Evolutionary conservation across 345 rosid genomes (phyloP).

Genomic region (Camelina neglecta): DNA sequence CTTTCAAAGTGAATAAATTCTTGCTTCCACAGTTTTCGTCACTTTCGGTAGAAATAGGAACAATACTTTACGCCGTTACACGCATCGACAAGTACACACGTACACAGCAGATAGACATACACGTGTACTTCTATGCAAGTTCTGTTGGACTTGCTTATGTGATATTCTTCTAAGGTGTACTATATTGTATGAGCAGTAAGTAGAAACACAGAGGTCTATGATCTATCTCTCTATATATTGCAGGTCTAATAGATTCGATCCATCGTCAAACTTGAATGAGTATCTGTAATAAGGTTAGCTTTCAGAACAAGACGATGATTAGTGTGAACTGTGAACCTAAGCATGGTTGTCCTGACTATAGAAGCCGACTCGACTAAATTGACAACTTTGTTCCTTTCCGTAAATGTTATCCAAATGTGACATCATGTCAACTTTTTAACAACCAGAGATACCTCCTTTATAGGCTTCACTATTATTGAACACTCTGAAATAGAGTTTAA

Average conservation of each 20-base stretch:
- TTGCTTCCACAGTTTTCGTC: slow-evolving; percentile 36
- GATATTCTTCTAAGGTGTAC: not conserved
- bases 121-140: slow-evolving; percentile 11
- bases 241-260: too few relatives aligned
- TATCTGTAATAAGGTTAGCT: too few relatives aligned
- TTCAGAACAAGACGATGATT: slow-evolving; percentile 18
- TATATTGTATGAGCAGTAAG: too few relatives aligned
- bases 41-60: slow-evolving; percentile 39
- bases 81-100: slow-evolving; percentile 33
- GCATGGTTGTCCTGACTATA: not conserved
- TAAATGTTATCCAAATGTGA: slow-evolving; percentile 25
- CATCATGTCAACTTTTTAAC: slow-evolving; percentile 22
- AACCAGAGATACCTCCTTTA: not conserved
- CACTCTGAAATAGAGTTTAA: slow-evolving; percentile 18
- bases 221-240: too few relatives aligned
- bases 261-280: too few relatives aligned
- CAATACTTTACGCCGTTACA: slow-evolving; percentile 34
- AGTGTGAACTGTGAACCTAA: slow-evolving; percentile 31
- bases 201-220: too few relatives aligned
- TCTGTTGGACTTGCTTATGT: slow-evolving; percentile 3
- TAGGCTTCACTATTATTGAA: not conserved
- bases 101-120: slow-evolving; percentile 5
- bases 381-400: slow-evolving; percentile 9
- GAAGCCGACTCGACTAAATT: slow-evolving; percentile 26
- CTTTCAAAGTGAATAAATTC: slow-evolving; percentile 41